These are phyloP conservation scores for Bolboschoenus planiculmis DNA, from an alignment of 176 grass and related monocot genomes.

Conservation along the genomic window DNA sequence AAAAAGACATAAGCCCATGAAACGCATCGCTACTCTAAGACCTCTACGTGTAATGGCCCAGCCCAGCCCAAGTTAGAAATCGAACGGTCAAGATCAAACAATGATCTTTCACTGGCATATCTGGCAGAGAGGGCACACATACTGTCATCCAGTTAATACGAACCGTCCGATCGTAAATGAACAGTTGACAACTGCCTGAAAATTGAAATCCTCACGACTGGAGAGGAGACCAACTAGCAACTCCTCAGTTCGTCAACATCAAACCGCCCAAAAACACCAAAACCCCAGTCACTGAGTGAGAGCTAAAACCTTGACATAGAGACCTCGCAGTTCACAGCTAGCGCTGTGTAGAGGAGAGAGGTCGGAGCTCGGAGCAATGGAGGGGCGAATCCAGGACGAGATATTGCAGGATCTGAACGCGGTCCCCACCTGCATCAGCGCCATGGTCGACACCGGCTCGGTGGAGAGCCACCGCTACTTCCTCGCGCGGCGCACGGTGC, in stretches of 20 bases:
- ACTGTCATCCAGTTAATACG: not conserved
- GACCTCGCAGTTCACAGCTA: not conserved
- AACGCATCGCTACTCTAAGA: not conserved
- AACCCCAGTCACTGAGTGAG: not conserved
- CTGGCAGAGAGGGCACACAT: not conserved
- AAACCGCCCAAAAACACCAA: too few relatives aligned
- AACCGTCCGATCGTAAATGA: not conserved
- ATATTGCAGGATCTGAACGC: conserved; percentile 1
- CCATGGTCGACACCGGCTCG: conserved; percentile 52
- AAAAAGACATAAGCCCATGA: not conserved
- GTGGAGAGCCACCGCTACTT: conserved; percentile 71
- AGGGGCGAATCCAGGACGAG: not conserved
- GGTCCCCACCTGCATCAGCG: conserved; percentile 34
- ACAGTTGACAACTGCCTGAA: not conserved
- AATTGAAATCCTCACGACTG: not conserved
- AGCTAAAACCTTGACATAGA: not conserved
- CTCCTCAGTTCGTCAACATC: not conserved
- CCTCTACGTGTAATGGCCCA: not conserved
- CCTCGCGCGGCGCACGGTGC: conserved; percentile 68
- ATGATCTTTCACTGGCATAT: not conserved
- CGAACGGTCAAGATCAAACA: not conserved
- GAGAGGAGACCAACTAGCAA: not conserved
- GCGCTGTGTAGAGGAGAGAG: not conserved
- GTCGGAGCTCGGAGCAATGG: not conserved
- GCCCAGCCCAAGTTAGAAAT: not conserved